Base-by-base conservation (phyloP, 2,329 filamentous ascomycete genomes). In the Aspergillus melleus region DNA sequence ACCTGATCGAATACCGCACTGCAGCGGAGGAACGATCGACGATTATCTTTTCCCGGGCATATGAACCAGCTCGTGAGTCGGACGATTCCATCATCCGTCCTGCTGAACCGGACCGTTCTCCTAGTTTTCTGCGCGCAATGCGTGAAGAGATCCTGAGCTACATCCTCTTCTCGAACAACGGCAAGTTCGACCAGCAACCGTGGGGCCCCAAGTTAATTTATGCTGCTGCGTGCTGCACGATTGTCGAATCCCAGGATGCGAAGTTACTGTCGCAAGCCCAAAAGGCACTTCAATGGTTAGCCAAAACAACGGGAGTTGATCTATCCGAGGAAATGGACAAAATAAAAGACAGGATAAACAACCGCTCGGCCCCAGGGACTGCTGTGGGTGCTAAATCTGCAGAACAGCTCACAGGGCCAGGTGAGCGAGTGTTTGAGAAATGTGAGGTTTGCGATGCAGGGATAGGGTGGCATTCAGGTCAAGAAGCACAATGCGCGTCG, bases 1-100 rank as follows among this genome's bases (percentile, higher is more conserved):
- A 86, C 66, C 81, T 83, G 74, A 74, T 86, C 14, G 83, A 87
- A 61, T 87, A 87, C 66, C 77, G 78, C 0, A 81, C 81, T 6
- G 70, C 76, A 8, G 76, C 79, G 3, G 77, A 81, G 26, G 79
- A 84, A 55, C 70, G 72, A n/a, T 70, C 74, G 1, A 75, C 68
- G 0, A 64, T 84, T 9, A 59, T 77, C 1, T 78, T 80, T 58
- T 68, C 68, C 1, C 62, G 64, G 3, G 65, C 68, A 20, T 60
- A 62, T 8, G 11, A 30, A 64, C 57, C 59, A 70, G n/a, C 6
- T 42, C 11, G 32, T 19, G 42, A 63, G 52, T 32, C 30, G 6
- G 54, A 59, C 16, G 29, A 32, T 12, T 14, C 57, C 3, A 16
- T 30, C 26, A 60, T 60, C 11, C 42, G 49, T 6, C 60, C 63